These are phyloP conservation scores for Tuber microsphaerosporum DNA, from an alignment of 495 filamentous ascomycete species.

Conservation along the genomic window DNA sequence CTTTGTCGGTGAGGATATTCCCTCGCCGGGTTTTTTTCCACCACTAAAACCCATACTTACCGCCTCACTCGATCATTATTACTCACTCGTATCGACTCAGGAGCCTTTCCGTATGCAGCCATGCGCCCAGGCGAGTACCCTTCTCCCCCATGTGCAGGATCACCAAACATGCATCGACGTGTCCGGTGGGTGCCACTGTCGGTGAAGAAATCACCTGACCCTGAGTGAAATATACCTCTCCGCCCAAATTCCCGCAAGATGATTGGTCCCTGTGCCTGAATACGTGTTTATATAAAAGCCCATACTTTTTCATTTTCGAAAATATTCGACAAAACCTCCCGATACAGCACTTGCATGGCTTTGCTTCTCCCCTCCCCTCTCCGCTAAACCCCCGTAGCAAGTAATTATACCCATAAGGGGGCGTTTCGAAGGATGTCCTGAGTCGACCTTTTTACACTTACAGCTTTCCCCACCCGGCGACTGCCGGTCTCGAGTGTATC, in stretches of 20 bases:
- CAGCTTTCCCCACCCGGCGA: background rate
- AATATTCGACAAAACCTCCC: background rate
- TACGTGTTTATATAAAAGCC: constrained; percentile 3
- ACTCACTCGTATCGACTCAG: constrained; percentile 23
- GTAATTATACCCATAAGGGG: background rate
- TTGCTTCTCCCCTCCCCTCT: background rate
- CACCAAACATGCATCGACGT: constrained; percentile 8
- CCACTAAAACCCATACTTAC: constrained; percentile 23
- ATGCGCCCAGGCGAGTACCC: background rate
- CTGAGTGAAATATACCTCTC: constrained; percentile 2
- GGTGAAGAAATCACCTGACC: constrained; percentile 13
- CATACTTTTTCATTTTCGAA: background rate
- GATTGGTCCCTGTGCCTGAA: constrained; percentile 8
- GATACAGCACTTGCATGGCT: background rate
- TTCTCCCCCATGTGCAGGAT: background rate
- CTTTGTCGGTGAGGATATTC: background rate
- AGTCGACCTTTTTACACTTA: background rate
- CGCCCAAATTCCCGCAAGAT: background rate
- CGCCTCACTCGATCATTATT: constrained; percentile 33
- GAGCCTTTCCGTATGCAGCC: constrained; percentile 2
- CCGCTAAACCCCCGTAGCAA: background rate
- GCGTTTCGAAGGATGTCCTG: background rate
- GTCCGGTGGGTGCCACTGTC: constrained; percentile 9
- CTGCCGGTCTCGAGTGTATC: background rate
- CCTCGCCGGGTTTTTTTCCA: constrained; percentile 5